phyloP scores from a whole-genome alignment of 345 rosid species.

The Eucalyptus pauciflora region DNA sequence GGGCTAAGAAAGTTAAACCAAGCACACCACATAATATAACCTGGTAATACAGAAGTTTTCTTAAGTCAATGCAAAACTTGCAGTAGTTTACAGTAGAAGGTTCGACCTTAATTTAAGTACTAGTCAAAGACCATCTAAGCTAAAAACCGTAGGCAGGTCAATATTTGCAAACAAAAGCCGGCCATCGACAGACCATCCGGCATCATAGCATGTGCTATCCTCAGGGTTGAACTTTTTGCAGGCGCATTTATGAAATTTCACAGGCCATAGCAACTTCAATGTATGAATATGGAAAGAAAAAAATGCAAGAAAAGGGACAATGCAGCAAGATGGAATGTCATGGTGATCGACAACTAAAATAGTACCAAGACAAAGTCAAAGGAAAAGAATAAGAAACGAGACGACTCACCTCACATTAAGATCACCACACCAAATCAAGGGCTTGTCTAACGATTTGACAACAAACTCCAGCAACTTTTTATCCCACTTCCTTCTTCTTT shows the following conservation, averaged over 20 bases:
- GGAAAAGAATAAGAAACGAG: neutral
- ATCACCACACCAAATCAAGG: slow-evolving; percentile 97
- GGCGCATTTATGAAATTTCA: neutral
- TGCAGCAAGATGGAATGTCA: neutral
- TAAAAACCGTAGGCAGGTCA: neutral
- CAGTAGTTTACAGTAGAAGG: neutral
- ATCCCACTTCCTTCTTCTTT: slow-evolving; percentile 95
- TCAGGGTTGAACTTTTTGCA: neutral
- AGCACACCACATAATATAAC: neutral
- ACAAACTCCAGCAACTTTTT: slow-evolving; percentile 74
- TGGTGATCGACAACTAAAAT: neutral
- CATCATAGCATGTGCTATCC: neutral
- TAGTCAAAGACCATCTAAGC: neutral
- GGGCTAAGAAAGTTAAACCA: neutral
- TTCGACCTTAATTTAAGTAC: neutral
- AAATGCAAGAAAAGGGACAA: neutral
- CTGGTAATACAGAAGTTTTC: neutral
- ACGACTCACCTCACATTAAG: slow-evolving; percentile 66
- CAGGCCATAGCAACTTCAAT: neutral
- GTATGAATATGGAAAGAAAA: neutral
- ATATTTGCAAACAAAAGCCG: neutral
- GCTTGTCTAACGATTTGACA: slow-evolving; percentile 54
- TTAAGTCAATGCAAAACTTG: neutral
- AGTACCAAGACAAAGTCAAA: neutral
- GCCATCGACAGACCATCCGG: neutral